phyloP scores from a whole-genome alignment of 345 rosid species.

The Euphorbia tirucalli region DNA sequence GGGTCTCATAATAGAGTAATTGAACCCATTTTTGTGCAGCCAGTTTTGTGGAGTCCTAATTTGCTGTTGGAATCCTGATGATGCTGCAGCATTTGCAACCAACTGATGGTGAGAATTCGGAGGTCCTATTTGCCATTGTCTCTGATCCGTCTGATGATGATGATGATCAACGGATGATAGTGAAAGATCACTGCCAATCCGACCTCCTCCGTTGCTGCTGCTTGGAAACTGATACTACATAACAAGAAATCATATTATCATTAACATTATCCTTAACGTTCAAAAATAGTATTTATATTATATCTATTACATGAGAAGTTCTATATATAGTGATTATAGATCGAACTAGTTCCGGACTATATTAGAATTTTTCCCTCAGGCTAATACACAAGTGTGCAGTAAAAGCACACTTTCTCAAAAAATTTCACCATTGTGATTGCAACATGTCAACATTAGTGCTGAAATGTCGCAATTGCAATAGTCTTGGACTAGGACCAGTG shows the following conservation, averaged over 20 bases:
- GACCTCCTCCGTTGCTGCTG: conserved; percentile 58
- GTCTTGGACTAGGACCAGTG: too few relatives aligned
- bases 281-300: too few relatives aligned
- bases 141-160: conserved; percentile 14
- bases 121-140: conserved; percentile 50
- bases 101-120: conserved; percentile 26
- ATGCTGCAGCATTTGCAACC: conserved; percentile 95
- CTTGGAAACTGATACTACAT: conserved; percentile 44
- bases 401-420: too few relatives aligned
- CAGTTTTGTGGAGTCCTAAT: conserved; percentile 51
- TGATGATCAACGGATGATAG: conserved; percentile 40
- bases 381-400: too few relatives aligned
- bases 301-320: too few relatives aligned
- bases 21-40: conserved; percentile 62
- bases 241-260: background rate
- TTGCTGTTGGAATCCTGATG: conserved; percentile 98
- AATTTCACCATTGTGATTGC: too few relatives aligned
- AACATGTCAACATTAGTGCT: too few relatives aligned
- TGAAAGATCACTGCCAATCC: conserved; percentile 61
- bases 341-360: too few relatives aligned
- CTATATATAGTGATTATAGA: too few relatives aligned
- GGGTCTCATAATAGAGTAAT: conserved; percentile 46
- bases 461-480: too few relatives aligned
- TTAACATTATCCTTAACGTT: too few relatives aligned
- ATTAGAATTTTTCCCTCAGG: too few relatives aligned